These are phyloP conservation scores for Fusarium bulbicola DNA, from an alignment of 2,329 filamentous ascomycete species.

Conservation along the genomic window DNA sequence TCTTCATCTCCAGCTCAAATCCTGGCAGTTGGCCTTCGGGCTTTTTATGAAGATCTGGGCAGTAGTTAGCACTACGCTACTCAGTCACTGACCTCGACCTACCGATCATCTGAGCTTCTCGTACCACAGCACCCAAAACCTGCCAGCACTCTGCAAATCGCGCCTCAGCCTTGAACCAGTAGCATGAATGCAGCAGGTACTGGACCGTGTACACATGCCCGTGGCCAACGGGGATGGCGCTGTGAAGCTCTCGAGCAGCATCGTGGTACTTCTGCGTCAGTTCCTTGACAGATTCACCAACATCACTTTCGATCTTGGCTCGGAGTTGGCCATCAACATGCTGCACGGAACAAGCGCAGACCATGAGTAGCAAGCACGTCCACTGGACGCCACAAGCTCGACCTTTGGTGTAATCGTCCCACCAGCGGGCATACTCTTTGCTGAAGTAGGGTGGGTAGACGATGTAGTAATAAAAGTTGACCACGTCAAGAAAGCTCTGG, in stretches of 20 bases:
- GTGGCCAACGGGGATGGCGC: constrained; percentile 15
- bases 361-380: constrained; percentile 19
- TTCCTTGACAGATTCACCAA: constrained; percentile 4
- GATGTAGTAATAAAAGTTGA: constrained; percentile 26
- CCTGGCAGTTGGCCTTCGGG: background rate
- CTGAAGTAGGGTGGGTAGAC: constrained; percentile 22
- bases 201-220: constrained; percentile 15
- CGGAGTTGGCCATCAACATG: constrained; percentile 11
- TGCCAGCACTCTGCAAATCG: constrained; percentile 25
- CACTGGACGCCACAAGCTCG: constrained; percentile 16
- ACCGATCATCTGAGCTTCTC: constrained; percentile 26
- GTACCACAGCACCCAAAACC: constrained; percentile 5
- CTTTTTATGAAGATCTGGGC: constrained; percentile 12
- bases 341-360: constrained; percentile 23
- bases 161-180: constrained; percentile 22
- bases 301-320: background rate
- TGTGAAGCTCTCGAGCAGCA: constrained; percentile 19
- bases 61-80: rapidly evolving
- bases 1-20: constrained; percentile 20
- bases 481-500: constrained; percentile 18
- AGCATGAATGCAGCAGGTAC: constrained; percentile 14
- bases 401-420: constrained; percentile 18
- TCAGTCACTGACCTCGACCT: rapidly evolving
- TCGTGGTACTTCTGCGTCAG: constrained; percentile 14
- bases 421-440: constrained; percentile 21